phyloP scores from a whole-genome alignment of 176 grass and related monocot genomes.

The Carex littledalei region DNA sequence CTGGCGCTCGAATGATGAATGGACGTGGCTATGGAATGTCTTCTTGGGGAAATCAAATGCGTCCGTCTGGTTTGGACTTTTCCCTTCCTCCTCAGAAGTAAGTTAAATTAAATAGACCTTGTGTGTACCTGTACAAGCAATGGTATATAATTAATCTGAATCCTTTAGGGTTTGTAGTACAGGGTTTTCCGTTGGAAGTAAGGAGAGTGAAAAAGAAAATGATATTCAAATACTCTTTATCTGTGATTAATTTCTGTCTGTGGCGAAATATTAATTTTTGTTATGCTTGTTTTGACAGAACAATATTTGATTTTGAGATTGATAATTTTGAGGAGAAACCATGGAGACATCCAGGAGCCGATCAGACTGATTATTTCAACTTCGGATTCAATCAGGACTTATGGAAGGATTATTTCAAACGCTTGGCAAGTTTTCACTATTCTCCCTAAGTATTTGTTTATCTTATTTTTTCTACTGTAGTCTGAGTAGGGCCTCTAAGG shows the following conservation, averaged over 20 bases:
- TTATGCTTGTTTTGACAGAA: constrained; percentile 41
- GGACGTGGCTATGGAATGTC: constrained; percentile 50
- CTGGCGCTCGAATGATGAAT: constrained; percentile 57
- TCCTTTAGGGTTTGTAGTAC: no score
- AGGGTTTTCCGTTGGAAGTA: background rate
- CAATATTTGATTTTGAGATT: constrained; percentile 79
- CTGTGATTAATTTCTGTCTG: background rate
- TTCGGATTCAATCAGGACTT: constrained; percentile 84
- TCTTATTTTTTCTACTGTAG: background rate
- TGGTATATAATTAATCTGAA: background rate
- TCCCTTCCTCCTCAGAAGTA: constrained; percentile 95
- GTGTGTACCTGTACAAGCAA: background rate
- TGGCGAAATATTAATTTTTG: background rate
- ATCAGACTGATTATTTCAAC: constrained; percentile 88
- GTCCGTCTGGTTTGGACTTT: constrained; percentile 82
- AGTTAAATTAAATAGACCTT: constrained; percentile 25
- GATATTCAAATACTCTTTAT: background rate
- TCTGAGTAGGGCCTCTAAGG: background rate
- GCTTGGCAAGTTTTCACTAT: constrained; percentile 45
- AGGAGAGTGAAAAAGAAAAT: background rate
- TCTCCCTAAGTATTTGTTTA: background rate
- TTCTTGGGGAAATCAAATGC: constrained; percentile 71
- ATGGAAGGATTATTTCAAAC: constrained; percentile 98
- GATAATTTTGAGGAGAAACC: constrained; percentile 97
- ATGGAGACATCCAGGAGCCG: constrained; percentile 86